A percentile compares a stretch with the other conserved stretches of the same genome.
phyloP scores from a whole-genome alignment of 2,329 filamentous ascomycete species.

The Trichoderma sp. region DNA sequence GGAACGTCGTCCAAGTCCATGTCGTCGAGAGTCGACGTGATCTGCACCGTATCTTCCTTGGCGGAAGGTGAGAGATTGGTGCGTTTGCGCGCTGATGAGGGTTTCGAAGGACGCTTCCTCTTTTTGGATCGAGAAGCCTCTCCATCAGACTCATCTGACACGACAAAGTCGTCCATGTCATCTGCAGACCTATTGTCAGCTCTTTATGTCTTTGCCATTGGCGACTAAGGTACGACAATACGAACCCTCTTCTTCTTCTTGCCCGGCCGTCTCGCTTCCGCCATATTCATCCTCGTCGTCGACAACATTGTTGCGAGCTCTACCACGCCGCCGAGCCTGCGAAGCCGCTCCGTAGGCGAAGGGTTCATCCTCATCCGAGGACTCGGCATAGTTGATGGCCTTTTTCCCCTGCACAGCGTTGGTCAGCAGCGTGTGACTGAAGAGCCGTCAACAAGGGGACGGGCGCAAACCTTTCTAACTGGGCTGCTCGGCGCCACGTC shows the following conservation, averaged over 20 bases:
- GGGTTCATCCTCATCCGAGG: slow-evolving; percentile 76
- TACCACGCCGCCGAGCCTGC: slow-evolving; percentile 45
- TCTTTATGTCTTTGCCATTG: background rate
- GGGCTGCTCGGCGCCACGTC: slow-evolving; percentile 66
- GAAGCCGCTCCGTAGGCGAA: slow-evolving; percentile 53
- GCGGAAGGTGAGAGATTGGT: slow-evolving; percentile 54
- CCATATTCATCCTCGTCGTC: slow-evolving; percentile 70
- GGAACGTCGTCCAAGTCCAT: slow-evolving; percentile 56
- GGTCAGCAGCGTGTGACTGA: background rate
- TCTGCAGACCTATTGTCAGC: slow-evolving; percentile 41
- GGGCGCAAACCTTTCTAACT: slow-evolving; percentile 67
- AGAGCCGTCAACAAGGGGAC: too few species aligned
- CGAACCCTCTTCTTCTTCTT: slow-evolving; percentile 63
- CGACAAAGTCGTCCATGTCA: slow-evolving; percentile 87
- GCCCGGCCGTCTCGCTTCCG: slow-evolving; percentile 62
- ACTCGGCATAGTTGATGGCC: slow-evolving; percentile 79
- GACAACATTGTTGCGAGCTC: slow-evolving; percentile 59
- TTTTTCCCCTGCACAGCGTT: slow-evolving; percentile 51
- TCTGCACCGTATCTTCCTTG: slow-evolving; percentile 41
- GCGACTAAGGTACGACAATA: background rate
- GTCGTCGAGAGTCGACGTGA: slow-evolving; percentile 47
- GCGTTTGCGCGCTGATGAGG: slow-evolving; percentile 62
- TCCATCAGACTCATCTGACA: slow-evolving; percentile 81
- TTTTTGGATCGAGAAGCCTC: slow-evolving; percentile 63
- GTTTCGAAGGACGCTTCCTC: slow-evolving; percentile 67